Evolutionary conservation across 768 basidiomycete genomes (phyloP).

Genomic region (Trametes meyenii): DNA sequence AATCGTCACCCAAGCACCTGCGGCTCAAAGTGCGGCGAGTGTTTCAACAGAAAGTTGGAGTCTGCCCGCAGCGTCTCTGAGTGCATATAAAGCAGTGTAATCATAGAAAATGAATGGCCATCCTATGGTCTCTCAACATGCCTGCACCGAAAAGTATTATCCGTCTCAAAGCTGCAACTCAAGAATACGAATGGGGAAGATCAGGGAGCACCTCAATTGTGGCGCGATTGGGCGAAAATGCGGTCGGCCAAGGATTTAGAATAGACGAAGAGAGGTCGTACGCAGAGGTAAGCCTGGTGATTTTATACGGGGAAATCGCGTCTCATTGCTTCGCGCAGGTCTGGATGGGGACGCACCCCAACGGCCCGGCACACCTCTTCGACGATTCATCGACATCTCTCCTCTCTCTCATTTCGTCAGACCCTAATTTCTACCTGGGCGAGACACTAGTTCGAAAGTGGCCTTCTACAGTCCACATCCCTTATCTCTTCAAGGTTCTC

Average conservation of each 20-base stretch:
- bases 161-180: slow-evolving; percentile 34
- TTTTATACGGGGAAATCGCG: neutral
- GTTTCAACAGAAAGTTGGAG: neutral
- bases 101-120: neutral
- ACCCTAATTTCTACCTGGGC: slow-evolving; percentile 36
- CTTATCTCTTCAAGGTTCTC: slow-evolving; percentile 61
- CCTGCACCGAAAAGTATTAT: slow-evolving; percentile 24
- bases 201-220: slow-evolving; percentile 49
- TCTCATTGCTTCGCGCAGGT: slow-evolving; percentile 36
- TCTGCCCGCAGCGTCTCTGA: too few species aligned
- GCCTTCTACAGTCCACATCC: slow-evolving; percentile 41
- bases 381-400: slow-evolving; percentile 32
- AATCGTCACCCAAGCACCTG: neutral
- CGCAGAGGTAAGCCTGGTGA: slow-evolving; percentile 47
- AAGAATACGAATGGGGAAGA: slow-evolving; percentile 59
- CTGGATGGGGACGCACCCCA: slow-evolving; percentile 67
- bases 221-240: slow-evolving; percentile 44
- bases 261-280: slow-evolving; percentile 50
- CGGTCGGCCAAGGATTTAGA: slow-evolving; percentile 37
- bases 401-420: slow-evolving; percentile 37
- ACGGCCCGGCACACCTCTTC: slow-evolving; percentile 46
- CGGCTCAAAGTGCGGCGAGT: neutral
- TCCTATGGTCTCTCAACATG: neutral
- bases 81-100: neutral
- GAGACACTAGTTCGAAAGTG: slow-evolving; percentile 39